Evolutionary conservation across 768 basidiomycete genomes (phyloP), one percentile per base, ranked within the genome.

Genomic region (Kwoniella sp.): DNA sequence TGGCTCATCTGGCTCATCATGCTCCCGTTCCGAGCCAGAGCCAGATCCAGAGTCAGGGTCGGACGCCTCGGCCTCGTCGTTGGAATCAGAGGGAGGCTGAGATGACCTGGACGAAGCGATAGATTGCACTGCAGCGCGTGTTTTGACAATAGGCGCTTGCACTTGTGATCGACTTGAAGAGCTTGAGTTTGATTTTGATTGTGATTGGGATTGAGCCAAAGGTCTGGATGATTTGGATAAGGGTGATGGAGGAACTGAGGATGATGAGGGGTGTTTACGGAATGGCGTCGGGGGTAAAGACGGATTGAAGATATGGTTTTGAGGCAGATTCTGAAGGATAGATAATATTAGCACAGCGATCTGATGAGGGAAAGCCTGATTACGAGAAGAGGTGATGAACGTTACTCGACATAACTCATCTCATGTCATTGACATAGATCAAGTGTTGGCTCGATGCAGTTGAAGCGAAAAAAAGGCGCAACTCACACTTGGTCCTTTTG

Each of bases 191-290:
- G 59, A 49, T 3, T 53, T 55, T 37, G 48, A n/a, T 37, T 50
- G 22, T 26, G 57, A 24, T 54, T 54, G 27, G 5, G 52, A 54
- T 30, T 46, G 54, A 22, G 90, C 90, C 54, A 91, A 83, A 85
- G 91, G 46, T 86, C 71, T 83, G 86, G 78, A 92, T 91, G 71
- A 90, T 86, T 67, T 1, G 83, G 85, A 46, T 88, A 85, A 12
- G 89, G 88, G 74, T 87, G 82, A 25, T 90, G 86, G 51, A 88
- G 82, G 51, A 70, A 82, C 73, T 9, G 40, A 44, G 8, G 40
- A 44, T 4, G 40, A 44, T 9, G 40, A 44, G 8, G 40, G 40
- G 40, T 44, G 7, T 44, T 44, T 44, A 15, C 40, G 40, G 40
- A 33, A 68, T 81, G 88, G 63, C 77, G 82, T 50, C 82, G 82